These are phyloP conservation scores for Fusarium xyrophilum DNA, from an alignment of 2,329 filamentous ascomycete species.

Conservation along the genomic window DNA sequence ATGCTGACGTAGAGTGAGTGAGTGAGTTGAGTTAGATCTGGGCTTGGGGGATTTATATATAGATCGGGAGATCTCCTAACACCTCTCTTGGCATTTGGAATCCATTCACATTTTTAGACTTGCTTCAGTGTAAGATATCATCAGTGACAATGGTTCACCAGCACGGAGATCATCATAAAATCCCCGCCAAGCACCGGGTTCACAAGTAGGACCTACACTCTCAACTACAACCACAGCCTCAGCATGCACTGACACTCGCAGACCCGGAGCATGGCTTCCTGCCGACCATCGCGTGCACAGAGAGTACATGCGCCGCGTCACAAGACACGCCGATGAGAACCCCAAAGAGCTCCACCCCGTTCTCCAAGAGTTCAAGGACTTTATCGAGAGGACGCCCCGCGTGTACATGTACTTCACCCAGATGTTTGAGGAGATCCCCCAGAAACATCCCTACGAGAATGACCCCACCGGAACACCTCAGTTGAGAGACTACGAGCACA, in stretches of 20 bases:
- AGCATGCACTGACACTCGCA: conserved; percentile 35
- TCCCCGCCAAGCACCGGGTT: conserved; percentile 56
- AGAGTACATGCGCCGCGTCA: conserved; percentile 66
- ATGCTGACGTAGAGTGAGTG: conserved; percentile 20
- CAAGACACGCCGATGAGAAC: conserved; percentile 61
- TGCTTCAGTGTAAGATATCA: neutral
- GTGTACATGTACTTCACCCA: conserved; percentile 70
- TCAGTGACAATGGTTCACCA: conserved; percentile 55
- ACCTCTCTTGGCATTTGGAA: neutral
- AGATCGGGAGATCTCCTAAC: neutral
- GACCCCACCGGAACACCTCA: conserved; percentile 69
- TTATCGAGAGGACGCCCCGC: conserved; percentile 69
- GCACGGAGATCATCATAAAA: conserved; percentile 58
- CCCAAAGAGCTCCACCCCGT: conserved; percentile 63
- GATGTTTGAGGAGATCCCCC: conserved; percentile 74
- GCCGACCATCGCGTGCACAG: conserved; percentile 67
- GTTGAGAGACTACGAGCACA: conserved; percentile 70
- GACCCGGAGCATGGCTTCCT: conserved; percentile 67
- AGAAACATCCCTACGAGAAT: conserved; percentile 63
- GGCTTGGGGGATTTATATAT: conserved; percentile 1
- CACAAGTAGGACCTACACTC: conserved; percentile 49
- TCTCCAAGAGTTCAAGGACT: conserved; percentile 67
- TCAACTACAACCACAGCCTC: neutral
- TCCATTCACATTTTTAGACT: neutral
- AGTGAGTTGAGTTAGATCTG: neutral